Conservation (phyloP, 768 basidiomycete genomes). For the Mycena belliarum region DNA sequence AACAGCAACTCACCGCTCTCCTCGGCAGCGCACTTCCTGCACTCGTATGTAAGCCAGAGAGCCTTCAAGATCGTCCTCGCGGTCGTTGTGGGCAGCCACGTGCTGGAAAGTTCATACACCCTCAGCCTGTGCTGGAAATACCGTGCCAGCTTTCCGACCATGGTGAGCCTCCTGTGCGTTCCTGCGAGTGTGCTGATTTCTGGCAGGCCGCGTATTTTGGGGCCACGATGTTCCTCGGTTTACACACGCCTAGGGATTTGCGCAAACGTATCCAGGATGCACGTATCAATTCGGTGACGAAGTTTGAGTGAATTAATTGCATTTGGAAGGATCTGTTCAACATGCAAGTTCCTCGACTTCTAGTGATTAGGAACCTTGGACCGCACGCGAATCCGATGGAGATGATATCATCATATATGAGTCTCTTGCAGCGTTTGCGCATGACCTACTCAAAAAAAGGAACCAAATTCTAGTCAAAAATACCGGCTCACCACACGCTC, state of each 20-base stretch:
- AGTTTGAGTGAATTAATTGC: conserved; percentile 58
- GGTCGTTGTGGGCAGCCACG: conserved; percentile 39
- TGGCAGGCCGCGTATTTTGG: conserved; percentile 54
- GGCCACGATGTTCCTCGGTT: conserved; percentile 53
- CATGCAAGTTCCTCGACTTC: too few relatives aligned
- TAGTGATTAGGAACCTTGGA: too few relatives aligned
- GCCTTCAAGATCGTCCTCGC: not conserved
- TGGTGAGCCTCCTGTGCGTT: conserved; percentile 9
- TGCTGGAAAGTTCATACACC: conserved; percentile 50
- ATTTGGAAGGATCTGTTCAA: too few relatives aligned
- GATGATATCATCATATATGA: too few relatives aligned
- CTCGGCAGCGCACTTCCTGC: conserved; percentile 34
- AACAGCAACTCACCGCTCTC: conserved; percentile 27
- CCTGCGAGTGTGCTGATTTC: not conserved
- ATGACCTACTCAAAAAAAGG: too few relatives aligned
- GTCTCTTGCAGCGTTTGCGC: too few relatives aligned
- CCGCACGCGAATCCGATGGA: too few relatives aligned
- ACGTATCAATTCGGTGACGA: conserved; percentile 77
- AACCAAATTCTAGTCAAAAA: too few relatives aligned
- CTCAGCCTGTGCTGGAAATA: conserved; percentile 36
- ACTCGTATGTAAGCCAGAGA: conserved; percentile 27
- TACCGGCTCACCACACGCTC: too few relatives aligned
- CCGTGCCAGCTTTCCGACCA: conserved; percentile 26
- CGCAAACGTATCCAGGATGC: conserved; percentile 61
- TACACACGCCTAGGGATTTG: conserved; percentile 55